These are phyloP conservation scores for Moricandia arvensis DNA, from an alignment of 345 rosid species.

Conservation along the genomic window DNA sequence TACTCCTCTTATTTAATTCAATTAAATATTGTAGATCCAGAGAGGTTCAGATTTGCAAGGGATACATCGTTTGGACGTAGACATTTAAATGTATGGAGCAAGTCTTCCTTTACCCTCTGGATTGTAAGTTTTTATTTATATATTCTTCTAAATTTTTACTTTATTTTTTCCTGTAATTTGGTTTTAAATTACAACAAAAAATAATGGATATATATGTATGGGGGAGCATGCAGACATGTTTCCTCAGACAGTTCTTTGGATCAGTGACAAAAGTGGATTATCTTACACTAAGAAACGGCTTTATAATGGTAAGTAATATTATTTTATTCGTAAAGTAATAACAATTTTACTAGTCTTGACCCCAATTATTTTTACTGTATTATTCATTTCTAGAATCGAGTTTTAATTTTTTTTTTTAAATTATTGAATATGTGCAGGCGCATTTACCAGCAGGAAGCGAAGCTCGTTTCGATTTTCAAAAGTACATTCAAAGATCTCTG, in stretches of 20 bases:
- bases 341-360: no score
- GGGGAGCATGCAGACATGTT: constrained; percentile 56
- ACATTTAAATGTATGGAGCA: constrained; percentile 75
- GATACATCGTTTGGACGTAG: constrained; percentile 92
- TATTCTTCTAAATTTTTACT: neutral
- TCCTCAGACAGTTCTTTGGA: constrained; percentile 88
- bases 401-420: neutral
- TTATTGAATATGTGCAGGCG: constrained; percentile 51
- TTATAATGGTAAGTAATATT: constrained; percentile 54
- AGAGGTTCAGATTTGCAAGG: constrained; percentile 92
- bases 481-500: constrained; percentile 83
- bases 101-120: constrained; percentile 67
- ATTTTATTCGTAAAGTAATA: no score
- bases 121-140: constrained; percentile 54
- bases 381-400: neutral
- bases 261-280: constrained; percentile 90
- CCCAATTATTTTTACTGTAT: neutral
- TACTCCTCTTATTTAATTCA: neutral
- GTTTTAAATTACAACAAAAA: neutral
- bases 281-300: constrained; percentile 85
- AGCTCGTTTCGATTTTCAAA: constrained; percentile 71
- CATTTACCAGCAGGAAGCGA: constrained; percentile 79
- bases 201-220: constrained; percentile 7
- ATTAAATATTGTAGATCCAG: constrained; percentile 59
- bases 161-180: neutral